phyloP scores from a whole-genome alignment of 2,329 filamentous ascomycete species.

The Phoma herbarum region DNA sequence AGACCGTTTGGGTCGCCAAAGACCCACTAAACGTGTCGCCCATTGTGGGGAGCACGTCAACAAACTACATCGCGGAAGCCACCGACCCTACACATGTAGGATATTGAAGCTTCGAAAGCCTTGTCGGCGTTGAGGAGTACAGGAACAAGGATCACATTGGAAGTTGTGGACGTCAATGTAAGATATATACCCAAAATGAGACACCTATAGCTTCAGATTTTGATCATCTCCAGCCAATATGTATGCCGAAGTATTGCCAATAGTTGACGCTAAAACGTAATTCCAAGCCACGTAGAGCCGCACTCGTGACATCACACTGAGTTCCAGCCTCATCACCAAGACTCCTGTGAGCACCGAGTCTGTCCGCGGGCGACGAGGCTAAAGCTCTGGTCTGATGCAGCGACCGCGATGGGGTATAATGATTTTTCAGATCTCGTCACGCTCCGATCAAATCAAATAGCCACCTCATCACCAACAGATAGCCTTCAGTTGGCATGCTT shows the following conservation, averaged over 20 bases:
- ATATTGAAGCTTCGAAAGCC: neutral
- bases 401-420: too few relatives aligned
- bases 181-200: conserved; percentile 17
- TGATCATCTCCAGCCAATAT: neutral
- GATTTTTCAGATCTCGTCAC: neutral
- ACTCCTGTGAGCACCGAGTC: conserved; percentile 2
- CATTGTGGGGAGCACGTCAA: neutral
- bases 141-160: neutral
- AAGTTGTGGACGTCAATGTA: conserved; percentile 5
- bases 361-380: neutral
- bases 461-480: too few relatives aligned
- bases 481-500: too few relatives aligned
- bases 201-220: neutral
- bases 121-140: conserved; percentile 3
- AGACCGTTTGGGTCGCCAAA: neutral
- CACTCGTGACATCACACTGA: conserved; percentile 8
- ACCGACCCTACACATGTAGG: too few relatives aligned
- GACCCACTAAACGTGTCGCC: neutral
- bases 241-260: neutral
- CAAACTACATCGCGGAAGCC: neutral
- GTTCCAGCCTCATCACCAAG: conserved; percentile 3
- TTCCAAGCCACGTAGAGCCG: neutral
- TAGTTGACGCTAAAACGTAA: neutral
- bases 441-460: too few relatives aligned
- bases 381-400: neutral